phyloP scores from a whole-genome alignment of 1,139 yeast species.

The Schizosaccharomyces versatilis region DNA sequence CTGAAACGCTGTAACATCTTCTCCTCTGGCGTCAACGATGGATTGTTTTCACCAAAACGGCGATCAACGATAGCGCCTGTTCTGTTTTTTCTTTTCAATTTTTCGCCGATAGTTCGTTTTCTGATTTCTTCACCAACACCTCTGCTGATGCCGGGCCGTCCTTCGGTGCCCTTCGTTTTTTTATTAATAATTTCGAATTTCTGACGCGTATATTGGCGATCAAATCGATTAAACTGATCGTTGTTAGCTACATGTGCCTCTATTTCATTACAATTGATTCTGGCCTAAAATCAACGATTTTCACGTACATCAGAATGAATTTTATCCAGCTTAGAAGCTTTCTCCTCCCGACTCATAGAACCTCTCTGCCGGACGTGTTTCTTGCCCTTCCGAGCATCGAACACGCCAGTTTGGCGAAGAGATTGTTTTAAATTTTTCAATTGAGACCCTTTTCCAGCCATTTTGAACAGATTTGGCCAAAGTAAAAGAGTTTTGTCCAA shows the following conservation, averaged over 20 bases:
- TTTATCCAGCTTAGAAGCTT: neutral
- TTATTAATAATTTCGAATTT: conserved; percentile 44
- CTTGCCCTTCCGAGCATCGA: neutral
- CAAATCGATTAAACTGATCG: conserved; percentile 67
- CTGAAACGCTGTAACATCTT: conserved; percentile 90
- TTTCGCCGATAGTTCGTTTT: conserved; percentile 42
- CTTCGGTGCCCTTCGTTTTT: conserved; percentile 39
- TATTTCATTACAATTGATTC: neutral
- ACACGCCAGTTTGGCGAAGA: neutral
- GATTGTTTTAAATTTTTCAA: neutral
- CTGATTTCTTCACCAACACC: conserved; percentile 57
- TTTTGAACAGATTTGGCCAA: neutral
- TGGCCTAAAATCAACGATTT: neutral
- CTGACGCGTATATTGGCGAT: conserved; percentile 44
- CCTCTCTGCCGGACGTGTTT: neutral
- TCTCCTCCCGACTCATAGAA: neutral
- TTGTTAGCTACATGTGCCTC: neutral
- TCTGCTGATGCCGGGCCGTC: conserved; percentile 50
- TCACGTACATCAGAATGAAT: neutral
- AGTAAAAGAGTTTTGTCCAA: neutral
- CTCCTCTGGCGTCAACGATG: conserved; percentile 56
- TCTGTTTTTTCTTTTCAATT: conserved; percentile 37
- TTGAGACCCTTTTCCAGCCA: conserved; percentile 1
- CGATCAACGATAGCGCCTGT: conserved; percentile 65
- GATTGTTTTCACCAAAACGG: conserved; percentile 77